Evolutionary conservation across 2,329 filamentous ascomycete species (phyloP).

Genomic region (Zymoseptoria crescenta): DNA sequence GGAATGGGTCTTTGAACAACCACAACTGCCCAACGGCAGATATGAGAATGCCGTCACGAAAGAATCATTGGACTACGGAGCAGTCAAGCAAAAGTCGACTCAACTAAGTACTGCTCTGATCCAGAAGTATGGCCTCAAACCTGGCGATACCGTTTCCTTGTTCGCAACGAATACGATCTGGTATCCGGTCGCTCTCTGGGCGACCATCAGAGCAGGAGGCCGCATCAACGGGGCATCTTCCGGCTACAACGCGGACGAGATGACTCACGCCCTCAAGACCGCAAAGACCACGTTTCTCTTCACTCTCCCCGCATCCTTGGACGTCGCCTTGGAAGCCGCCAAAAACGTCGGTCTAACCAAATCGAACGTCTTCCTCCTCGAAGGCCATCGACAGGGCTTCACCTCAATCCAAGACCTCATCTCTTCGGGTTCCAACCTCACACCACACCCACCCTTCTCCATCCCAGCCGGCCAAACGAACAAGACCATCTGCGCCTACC

Average conservation of each 20-base stretch:
- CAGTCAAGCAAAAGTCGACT: conserved; percentile 49
- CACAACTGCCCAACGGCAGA: conserved; percentile 42
- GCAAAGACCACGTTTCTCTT: conserved; percentile 50
- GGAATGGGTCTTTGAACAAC: conserved; percentile 53
- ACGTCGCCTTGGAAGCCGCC: conserved; percentile 47
- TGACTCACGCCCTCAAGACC: conserved; percentile 54
- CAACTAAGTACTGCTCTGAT: conserved; percentile 53
- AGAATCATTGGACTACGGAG: conserved; percentile 47
- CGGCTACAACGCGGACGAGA: conserved; percentile 58
- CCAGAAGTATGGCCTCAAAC: conserved; percentile 44
- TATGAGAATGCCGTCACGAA: conserved; percentile 53
- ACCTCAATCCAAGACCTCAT: conserved; percentile 39
- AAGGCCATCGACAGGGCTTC: conserved; percentile 43
- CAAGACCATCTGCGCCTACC: conserved; percentile 43
- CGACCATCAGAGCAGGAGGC: conserved; percentile 44
- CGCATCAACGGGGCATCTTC: conserved; percentile 55
- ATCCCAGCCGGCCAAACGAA: conserved; percentile 46
- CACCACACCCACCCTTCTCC: conserved; percentile 40
- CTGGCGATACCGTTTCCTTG: conserved; percentile 50
- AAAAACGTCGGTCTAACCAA: conserved; percentile 44
- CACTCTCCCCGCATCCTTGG: conserved; percentile 45
- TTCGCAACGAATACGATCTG: conserved; percentile 58
- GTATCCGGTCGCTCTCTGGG: conserved; percentile 57
- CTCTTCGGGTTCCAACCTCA: conserved; percentile 29
- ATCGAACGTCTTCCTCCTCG: conserved; percentile 46